A percentile compares a stretch with the other conserved stretches of the same genome.
phyloP scores from a whole-genome alignment of 2,329 filamentous ascomycete genomes.

The Cladophialophora psammophila region DNA sequence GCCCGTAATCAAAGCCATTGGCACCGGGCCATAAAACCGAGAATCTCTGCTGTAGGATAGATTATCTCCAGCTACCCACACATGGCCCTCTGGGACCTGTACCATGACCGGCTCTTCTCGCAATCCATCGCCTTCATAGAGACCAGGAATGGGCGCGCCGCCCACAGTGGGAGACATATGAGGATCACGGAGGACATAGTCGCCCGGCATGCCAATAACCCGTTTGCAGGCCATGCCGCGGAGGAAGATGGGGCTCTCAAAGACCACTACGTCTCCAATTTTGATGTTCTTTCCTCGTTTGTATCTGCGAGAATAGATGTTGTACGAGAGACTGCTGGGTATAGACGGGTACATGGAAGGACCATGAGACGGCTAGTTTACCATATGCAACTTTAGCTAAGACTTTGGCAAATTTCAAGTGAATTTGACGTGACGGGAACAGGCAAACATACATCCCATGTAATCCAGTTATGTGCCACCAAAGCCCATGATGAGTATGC shows the following conservation, averaged over 20 bases:
- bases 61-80: slow-evolving; percentile 91
- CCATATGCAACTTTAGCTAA: neutral
- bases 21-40: slow-evolving; percentile 82
- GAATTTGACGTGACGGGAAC: neutral
- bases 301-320: slow-evolving; percentile 70
- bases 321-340: slow-evolving; percentile 70
- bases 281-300: slow-evolving; percentile 70
- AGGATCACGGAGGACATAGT: slow-evolving; percentile 59
- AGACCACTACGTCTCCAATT: slow-evolving; percentile 86
- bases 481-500: slow-evolving; percentile 21
- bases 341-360: slow-evolving; percentile 93
- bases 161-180: slow-evolving; percentile 36
- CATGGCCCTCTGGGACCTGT: slow-evolving; percentile 83
- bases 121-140: slow-evolving; percentile 31
- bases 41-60: slow-evolving; percentile 84
- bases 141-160: slow-evolving; percentile 29
- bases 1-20: slow-evolving; percentile 81
- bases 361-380: slow-evolving; percentile 53
- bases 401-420: neutral
- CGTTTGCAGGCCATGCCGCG: slow-evolving; percentile 75
- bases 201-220: slow-evolving; percentile 74
- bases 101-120: slow-evolving; percentile 50
- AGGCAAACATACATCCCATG: slow-evolving; percentile 18
- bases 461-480: slow-evolving; percentile 23
- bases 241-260: slow-evolving; percentile 73